Conservation (phyloP, 768 basidiomycete genomes). For the Psilocybe tampanensis region DNA sequence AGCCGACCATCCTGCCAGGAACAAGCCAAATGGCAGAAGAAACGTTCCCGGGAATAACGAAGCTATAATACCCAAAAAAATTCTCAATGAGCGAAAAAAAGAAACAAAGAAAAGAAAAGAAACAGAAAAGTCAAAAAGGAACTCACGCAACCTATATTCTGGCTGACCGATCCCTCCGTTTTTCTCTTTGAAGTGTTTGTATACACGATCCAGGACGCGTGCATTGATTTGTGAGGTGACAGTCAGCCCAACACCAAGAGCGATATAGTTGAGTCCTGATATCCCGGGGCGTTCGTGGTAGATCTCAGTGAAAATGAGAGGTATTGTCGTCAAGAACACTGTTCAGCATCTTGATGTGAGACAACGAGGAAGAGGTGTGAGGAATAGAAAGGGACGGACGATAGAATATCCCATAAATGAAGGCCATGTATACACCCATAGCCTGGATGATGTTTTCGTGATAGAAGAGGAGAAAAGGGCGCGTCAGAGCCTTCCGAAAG, state of each 20-base stretch:
- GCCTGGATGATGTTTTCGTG: slow-evolving; percentile 72
- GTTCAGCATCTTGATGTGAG: background rate
- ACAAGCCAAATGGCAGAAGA: slow-evolving; percentile 64
- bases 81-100: too few relatives aligned
- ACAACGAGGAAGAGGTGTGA: too few relatives aligned
- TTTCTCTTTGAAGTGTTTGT: slow-evolving; percentile 48
- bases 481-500: slow-evolving; percentile 52
- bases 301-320: slow-evolving; percentile 52
- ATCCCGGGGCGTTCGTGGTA: slow-evolving; percentile 62
- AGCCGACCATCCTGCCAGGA: slow-evolving; percentile 74
- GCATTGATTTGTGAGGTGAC: slow-evolving; percentile 60
- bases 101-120: background rate
- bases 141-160: slow-evolving; percentile 51
- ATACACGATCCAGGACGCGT: slow-evolving; percentile 54
- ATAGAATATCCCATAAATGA: slow-evolving; percentile 62
- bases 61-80: slow-evolving; percentile 47
- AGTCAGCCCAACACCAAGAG: slow-evolving; percentile 67
- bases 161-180: slow-evolving; percentile 48
- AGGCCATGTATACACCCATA: slow-evolving; percentile 68
- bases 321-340: slow-evolving; percentile 73
- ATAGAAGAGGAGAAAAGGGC: slow-evolving; percentile 69
- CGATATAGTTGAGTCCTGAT: slow-evolving; percentile 69
- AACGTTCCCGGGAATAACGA: slow-evolving; percentile 61
- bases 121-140: background rate
- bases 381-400: slow-evolving; percentile 35